Conservation (phyloP, 2,329 filamentous ascomycete genomes). For the Fusarium stilboides region DNA sequence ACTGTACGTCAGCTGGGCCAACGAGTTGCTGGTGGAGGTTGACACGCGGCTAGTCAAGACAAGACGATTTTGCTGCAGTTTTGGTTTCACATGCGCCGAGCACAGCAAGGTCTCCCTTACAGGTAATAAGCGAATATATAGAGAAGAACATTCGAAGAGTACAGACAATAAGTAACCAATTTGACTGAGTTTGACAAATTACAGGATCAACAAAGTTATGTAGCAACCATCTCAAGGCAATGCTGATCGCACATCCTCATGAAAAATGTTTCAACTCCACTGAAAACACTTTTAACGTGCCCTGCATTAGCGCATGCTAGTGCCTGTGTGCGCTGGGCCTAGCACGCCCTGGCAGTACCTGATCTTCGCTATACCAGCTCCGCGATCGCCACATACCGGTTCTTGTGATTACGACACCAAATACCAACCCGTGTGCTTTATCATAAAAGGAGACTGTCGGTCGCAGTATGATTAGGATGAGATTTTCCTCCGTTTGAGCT, state of each 20-base stretch:
- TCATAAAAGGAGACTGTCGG: too few relatives aligned
- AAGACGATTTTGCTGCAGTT: neutral
- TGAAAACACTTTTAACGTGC: conserved; percentile 1
- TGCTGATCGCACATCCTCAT: neutral
- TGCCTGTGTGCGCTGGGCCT: neutral
- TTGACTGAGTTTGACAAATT: too few relatives aligned
- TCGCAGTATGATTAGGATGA: too few relatives aligned
- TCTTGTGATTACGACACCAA: neutral
- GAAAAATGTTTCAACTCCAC: conserved; percentile 37
- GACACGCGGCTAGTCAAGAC: conserved; percentile 29
- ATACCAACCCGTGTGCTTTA: neutral
- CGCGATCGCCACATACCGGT: conserved; percentile 22
- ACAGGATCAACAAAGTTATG: too few relatives aligned
- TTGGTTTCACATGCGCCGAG: neutral
- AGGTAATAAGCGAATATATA: neutral
- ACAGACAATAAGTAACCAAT: too few relatives aligned
- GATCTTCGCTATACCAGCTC: neutral
- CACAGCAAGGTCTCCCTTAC: neutral
- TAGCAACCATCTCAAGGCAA: too few relatives aligned
- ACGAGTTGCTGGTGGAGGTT: conserved; percentile 23
- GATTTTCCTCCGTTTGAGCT: neutral
- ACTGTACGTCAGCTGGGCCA: conserved; percentile 22
- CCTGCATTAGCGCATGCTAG: conserved; percentile 24
- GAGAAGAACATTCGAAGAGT: neutral
- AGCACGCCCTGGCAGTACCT: neutral